Percentiles rank a stretch among this genome's conserved stretches.
These are phyloP conservation scores for Massariosphaeria phaeospora DNA, from an alignment of 495 filamentous ascomycete genomes.

Conservation along the genomic window DNA sequence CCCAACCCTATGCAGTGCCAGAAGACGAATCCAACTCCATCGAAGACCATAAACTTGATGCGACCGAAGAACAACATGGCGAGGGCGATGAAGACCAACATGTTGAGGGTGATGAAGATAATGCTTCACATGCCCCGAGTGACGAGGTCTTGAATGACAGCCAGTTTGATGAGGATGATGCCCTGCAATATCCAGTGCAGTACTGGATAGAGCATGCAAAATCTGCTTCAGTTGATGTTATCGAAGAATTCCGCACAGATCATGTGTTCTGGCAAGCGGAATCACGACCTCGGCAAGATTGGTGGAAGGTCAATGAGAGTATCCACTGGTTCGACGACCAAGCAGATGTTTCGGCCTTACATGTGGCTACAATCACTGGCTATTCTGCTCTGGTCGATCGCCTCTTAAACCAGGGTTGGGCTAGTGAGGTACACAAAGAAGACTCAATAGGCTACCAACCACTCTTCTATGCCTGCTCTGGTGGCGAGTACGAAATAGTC, in stretches of 20 bases:
- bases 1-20: background rate
- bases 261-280: slow-evolving; percentile 13
- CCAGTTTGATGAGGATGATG: background rate
- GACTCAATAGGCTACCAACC: slow-evolving; percentile 20
- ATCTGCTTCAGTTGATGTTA: slow-evolving; percentile 9
- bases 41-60: too few relatives aligned
- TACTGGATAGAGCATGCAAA: slow-evolving; percentile 25
- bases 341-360: slow-evolving; percentile 7
- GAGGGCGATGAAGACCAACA: too few relatives aligned
- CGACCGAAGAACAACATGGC: too few relatives aligned
- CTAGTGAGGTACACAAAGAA: slow-evolving; percentile 1
- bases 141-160: too few relatives aligned
- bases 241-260: slow-evolving; percentile 5
- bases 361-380: slow-evolving; percentile 7
- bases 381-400: slow-evolving; percentile 10
- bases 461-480: slow-evolving; percentile 11
- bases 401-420: slow-evolving; percentile 1
- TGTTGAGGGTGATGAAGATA: too few relatives aligned
- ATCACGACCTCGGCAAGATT: slow-evolving; percentile 1
- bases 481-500: slow-evolving; percentile 13
- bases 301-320: slow-evolving; percentile 6
- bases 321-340: background rate
- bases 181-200: slow-evolving; percentile 4
- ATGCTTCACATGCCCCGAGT: too few relatives aligned
- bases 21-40: background rate